phyloP scores from a whole-genome alignment of 345 rosid genomes.

The Cochlearia excelsa region DNA sequence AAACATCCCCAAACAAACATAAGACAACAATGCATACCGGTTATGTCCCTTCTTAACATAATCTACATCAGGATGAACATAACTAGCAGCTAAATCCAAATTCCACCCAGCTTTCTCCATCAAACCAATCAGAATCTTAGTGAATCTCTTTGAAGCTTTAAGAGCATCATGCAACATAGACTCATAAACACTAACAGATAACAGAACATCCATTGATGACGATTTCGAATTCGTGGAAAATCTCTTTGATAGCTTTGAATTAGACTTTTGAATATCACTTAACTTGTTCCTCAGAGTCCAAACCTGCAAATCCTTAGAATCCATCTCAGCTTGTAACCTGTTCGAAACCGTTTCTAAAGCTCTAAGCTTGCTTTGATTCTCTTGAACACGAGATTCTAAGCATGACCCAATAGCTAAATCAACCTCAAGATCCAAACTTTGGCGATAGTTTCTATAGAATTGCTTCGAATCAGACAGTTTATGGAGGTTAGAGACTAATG shows the following conservation, averaged over 20 bases:
- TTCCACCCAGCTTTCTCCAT: constrained; percentile 92
- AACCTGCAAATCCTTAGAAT: constrained; percentile 60
- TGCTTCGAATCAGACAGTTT: constrained; percentile 68
- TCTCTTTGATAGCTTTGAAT: constrained; percentile 53
- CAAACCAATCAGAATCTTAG: constrained; percentile 66
- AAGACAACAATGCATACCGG: constrained; percentile 66
- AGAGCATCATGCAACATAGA: constrained; percentile 62
- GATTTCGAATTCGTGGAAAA: constrained; percentile 48
- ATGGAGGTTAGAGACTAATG: constrained; percentile 69
- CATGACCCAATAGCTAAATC: constrained; percentile 64
- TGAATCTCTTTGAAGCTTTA: constrained; percentile 58
- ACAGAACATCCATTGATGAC: constrained; percentile 46
- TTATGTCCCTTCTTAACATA: constrained; percentile 58
- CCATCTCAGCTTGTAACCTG: constrained; percentile 79
- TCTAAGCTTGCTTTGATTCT: constrained; percentile 94
- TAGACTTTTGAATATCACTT: constrained; percentile 55
- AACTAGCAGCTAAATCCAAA: constrained; percentile 75
- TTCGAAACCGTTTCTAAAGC: constrained; percentile 63
- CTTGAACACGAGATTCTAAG: constrained; percentile 83
- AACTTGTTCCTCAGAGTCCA: constrained; percentile 53
- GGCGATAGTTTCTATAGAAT: constrained; percentile 46
- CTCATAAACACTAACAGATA: constrained; percentile 63
- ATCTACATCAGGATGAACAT: constrained; percentile 54
- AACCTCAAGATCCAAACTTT: constrained; percentile 43
- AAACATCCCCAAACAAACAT: constrained; percentile 80